Base-by-base conservation (phyloP, 306 rosid species). In the Medicago lupulina region DNA sequence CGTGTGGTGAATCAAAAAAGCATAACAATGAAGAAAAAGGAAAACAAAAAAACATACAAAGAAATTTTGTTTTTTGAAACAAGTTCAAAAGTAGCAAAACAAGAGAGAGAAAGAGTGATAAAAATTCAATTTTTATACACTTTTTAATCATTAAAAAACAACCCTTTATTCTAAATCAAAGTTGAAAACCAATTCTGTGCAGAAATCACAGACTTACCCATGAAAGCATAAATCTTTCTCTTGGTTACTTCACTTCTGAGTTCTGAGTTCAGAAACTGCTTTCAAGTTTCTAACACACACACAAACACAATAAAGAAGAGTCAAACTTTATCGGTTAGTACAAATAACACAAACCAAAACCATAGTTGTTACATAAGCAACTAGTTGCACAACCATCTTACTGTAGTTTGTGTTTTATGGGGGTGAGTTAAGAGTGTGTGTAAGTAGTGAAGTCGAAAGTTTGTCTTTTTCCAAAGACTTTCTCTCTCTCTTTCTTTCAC, bases 1-100 rank as follows among this genome's bases (percentile, higher is more conserved):
- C 93, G 98, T 93, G 98, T 79, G 88, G 86, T 79, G 79, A 89
- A 87, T 79, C 80, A 88, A 85, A 34, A 88, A 79, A 63, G 15
- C 5, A 57, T 50, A 55, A 8, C 13, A 47, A 47, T 47, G 53
- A 8, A 55, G 15, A 17, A 55, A 55, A 17, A 10, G 62, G 62
- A 81, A 76, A 78, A 53, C 59, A 62, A 71, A 78, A 13, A 47
- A 55, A 55, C 15, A 55, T 18, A 57, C 31, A 23, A 1, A 58
- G 54, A 78, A 72, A 61, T 6, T 7, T 28, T 41, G 43, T 15
- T 61, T 61, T 54, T 61, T 31, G 41, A 60, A 60, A 31, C 31
- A 31, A 14, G 41, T 14, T 31, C 67, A 61, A 31, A 61, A 61
- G 67, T 31, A 15, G 21, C 17, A 61, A 61, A 31, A 61, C 1